These are phyloP conservation scores for Stagonosporopsis cucurbitacearum DNA, from an alignment of 2,329 filamentous ascomycete species.

Conservation along the genomic window DNA sequence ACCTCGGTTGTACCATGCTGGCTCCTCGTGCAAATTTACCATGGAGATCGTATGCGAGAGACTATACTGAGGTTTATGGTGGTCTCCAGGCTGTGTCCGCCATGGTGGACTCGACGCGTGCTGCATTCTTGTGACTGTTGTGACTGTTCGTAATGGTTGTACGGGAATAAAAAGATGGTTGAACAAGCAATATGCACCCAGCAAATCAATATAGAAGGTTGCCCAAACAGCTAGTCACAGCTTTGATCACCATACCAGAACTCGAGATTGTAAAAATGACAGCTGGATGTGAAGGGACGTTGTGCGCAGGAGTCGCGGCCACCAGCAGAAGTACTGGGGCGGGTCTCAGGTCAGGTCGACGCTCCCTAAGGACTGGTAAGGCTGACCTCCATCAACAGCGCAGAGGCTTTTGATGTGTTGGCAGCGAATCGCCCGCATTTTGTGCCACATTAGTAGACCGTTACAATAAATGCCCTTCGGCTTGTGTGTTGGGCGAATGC, in stretches of 20 bases:
- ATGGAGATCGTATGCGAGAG: conserved; percentile 50
- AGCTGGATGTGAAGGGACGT: conserved; percentile 33
- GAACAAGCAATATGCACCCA: conserved; percentile 25
- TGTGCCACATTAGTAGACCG: conserved; percentile 47
- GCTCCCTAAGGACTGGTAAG: conserved; percentile 23
- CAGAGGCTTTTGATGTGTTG: conserved; percentile 50
- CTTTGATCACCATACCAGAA: conserved; percentile 32
- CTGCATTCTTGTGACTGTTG: conserved; percentile 43
- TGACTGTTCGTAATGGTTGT: conserved; percentile 1
- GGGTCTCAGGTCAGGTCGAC: conserved; percentile 26
- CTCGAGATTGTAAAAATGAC: conserved; percentile 32
- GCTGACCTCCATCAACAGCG: conserved; percentile 37
- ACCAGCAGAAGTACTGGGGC: conserved; percentile 44
- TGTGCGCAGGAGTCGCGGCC: conserved; percentile 39
- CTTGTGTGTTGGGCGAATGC: conserved; percentile 50
- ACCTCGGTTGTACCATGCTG: conserved; percentile 44
- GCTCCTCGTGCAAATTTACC: conserved; percentile 50
- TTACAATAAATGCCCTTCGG: conserved; percentile 46
- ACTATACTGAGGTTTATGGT: conserved; percentile 44
- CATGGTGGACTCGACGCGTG: conserved; percentile 45
- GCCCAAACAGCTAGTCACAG: conserved; percentile 32
- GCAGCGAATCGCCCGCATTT: conserved; percentile 47
- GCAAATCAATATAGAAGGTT: conserved; percentile 18
- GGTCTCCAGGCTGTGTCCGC: conserved; percentile 41
- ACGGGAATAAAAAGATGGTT: neutral